Evolutionary conservation across 306 rosid species (phyloP), one percentile per base, ranked within the genome.

Genomic region (Quercus engelmannii): DNA sequence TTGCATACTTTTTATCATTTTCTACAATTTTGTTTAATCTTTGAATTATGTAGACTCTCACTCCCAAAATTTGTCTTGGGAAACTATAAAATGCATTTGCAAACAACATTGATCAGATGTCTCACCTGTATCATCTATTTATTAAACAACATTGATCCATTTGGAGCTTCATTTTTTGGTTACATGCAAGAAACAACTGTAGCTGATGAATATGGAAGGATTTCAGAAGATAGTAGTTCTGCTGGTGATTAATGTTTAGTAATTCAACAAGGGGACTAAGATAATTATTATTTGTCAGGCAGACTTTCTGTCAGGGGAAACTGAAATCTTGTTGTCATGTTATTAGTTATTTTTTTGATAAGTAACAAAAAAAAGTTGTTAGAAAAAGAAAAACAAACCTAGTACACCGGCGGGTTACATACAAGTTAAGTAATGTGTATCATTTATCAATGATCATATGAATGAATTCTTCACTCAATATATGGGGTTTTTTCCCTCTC

Each of bases 161-260:
- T 75, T 38, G 25, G 2, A 12, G 52, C 10, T 23, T 58, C 15
- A 49, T 49, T 26, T 25, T 64, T 41, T 33, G 35, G 31, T 55
- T 74, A 17, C 56, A 11, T 30, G 77, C 91, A 92, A 97, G 97
- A 86, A 62, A 80, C 83, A 63, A 76, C 20, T 35, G 76, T 51
- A 67, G 76, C 85, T 14, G 97, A 91, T 76, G 93, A 91, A 56
- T 54, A 82, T 19, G 92, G 88, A 78, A 82, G 80, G 79, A 59
- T 79, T 73, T 81, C 89, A 1, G 93, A 77, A 62, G 90, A 89
- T 81, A 77, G 90, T 83, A 81, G 89, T 76, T 91, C 97, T 13
- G 95, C 88, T 8, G 94, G 88, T 30, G 95, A 94, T 76, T 92
- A 81, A 81, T 64, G 63, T 25, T 77, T 71, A 55, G 30, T 63